Percentiles rank a stretch among this genome's conserved stretches.
phyloP scores from a whole-genome alignment of 1,284 basidiomycete genomes.

The Sporisorium iseilematis-ciliati region DNA sequence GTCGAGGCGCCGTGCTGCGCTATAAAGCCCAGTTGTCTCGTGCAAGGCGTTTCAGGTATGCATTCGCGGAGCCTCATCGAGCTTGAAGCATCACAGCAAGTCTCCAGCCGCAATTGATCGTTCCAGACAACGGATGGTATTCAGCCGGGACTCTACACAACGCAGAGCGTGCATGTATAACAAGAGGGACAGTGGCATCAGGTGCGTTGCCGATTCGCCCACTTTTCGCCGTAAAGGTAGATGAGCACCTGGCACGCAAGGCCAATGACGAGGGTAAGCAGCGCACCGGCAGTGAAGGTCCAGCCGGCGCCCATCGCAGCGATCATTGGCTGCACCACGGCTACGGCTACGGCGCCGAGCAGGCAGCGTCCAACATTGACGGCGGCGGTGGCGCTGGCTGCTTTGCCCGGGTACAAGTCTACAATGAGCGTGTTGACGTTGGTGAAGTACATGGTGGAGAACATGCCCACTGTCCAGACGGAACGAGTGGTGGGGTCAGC shows the following conservation, averaged over 20 bases:
- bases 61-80: too few relatives aligned
- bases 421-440: constrained; percentile 13
- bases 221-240: constrained; percentile 5
- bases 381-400: constrained; percentile 6
- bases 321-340: constrained; percentile 6
- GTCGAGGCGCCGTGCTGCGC: too few relatives aligned
- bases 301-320: constrained; percentile 13
- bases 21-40: too few relatives aligned
- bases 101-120: too few relatives aligned
- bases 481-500: neutral
- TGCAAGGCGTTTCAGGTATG: too few relatives aligned
- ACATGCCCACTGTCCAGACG: constrained; percentile 1
- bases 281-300: constrained; percentile 6
- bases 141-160: too few relatives aligned
- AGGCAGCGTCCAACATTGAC: constrained; percentile 10
- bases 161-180: too few relatives aligned
- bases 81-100: too few relatives aligned
- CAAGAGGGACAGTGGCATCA: too few relatives aligned
- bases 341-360: constrained; percentile 1
- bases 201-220: neutral
- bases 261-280: neutral
- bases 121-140: too few relatives aligned
- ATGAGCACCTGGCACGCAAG: constrained; percentile 3
- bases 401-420: constrained; percentile 8
- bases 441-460: constrained; percentile 10